These are phyloP conservation scores for Domatiomyces catenatus DNA, from an alignment of 2,329 filamentous ascomycete species.

Conservation along the genomic window DNA sequence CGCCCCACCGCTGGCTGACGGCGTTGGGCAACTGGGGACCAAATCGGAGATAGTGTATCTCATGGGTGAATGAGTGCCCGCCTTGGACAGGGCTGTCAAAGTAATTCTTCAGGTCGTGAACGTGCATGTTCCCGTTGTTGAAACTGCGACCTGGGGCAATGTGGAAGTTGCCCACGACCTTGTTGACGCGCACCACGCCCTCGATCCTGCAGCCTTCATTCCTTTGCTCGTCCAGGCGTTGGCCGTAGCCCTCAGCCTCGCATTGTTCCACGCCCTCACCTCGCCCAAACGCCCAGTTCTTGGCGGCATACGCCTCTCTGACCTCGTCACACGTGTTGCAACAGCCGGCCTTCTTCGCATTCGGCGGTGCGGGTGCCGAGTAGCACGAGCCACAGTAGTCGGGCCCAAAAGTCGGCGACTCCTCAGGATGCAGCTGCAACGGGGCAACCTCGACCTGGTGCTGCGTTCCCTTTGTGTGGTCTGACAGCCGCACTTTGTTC, in stretches of 20 bases:
- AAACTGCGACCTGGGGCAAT: slow-evolving; percentile 92
- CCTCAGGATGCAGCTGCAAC: slow-evolving; percentile 52
- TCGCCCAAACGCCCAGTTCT: slow-evolving; percentile 85
- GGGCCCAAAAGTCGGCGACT: slow-evolving; percentile 63
- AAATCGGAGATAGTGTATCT: slow-evolving; percentile 78
- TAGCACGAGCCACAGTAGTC: slow-evolving; percentile 90
- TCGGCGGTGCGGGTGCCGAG: slow-evolving; percentile 58
- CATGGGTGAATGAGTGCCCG: slow-evolving; percentile 76
- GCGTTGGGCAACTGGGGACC: slow-evolving; percentile 75
- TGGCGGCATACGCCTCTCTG: slow-evolving; percentile 75
- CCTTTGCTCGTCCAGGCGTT: slow-evolving; percentile 74
- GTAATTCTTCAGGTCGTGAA: slow-evolving; percentile 95
- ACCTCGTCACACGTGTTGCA: slow-evolving; percentile 97
- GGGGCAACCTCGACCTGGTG: slow-evolving; percentile 53
- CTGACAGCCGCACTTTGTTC: slow-evolving; percentile 68
- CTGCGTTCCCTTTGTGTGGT: slow-evolving; percentile 56
- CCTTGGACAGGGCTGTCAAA: slow-evolving; percentile 54
- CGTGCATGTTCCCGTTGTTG: slow-evolving; percentile 91
- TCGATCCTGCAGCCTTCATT: slow-evolving; percentile 90
- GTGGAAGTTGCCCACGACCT: slow-evolving; percentile 97
- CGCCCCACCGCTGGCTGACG: slow-evolving; percentile 60
- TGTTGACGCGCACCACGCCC: slow-evolving; percentile 85
- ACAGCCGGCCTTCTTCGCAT: slow-evolving; percentile 67
- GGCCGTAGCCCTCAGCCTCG: slow-evolving; percentile 80
- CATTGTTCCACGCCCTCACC: slow-evolving; percentile 93